These are phyloP conservation scores for Cadophora malorum DNA, from an alignment of 2,329 filamentous ascomycete species.

Conservation along the genomic window DNA sequence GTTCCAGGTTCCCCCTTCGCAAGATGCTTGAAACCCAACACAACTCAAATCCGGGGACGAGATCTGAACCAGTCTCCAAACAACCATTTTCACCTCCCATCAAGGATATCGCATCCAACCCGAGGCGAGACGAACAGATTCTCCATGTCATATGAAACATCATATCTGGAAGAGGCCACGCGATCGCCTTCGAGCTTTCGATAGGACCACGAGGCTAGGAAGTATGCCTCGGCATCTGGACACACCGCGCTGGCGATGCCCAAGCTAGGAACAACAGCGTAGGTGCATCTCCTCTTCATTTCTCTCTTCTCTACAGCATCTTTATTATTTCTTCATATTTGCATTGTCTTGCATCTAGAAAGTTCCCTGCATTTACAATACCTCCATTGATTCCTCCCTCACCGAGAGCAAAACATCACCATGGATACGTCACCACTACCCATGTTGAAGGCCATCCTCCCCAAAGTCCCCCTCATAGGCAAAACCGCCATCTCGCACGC, in stretches of 20 bases:
- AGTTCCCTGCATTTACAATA: not conserved
- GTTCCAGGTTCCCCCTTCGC: slow-evolving; percentile 16
- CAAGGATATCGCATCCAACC: slow-evolving; percentile 10
- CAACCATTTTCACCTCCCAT: not conserved
- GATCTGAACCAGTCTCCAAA: slow-evolving; percentile 16
- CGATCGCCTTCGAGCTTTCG: slow-evolving; percentile 1
- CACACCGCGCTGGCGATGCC: not conserved
- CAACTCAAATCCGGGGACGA: not conserved
- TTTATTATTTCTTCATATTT: not conserved
- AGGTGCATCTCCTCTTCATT: not conserved
- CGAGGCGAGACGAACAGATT: not conserved
- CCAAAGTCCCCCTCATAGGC: slow-evolving; percentile 66
- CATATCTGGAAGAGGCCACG: not conserved
- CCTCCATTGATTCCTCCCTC: not conserved
- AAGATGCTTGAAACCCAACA: slow-evolving; percentile 27
- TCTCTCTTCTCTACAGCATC: not conserved
- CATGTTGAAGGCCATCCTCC: slow-evolving; percentile 46
- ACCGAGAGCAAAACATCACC: not conserved
- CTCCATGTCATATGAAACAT: not conserved
- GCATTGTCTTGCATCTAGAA: not conserved
- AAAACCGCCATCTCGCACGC: slow-evolving; percentile 68
- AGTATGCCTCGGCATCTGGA: slow-evolving; percentile 31
- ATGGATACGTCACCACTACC: slow-evolving; percentile 38
- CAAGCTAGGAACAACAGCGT: not conserved
- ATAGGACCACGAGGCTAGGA: slow-evolving; percentile 20